Base-by-base conservation (phyloP, 2,329 filamentous ascomycete species). In the Arthroderma sp. region DNA sequence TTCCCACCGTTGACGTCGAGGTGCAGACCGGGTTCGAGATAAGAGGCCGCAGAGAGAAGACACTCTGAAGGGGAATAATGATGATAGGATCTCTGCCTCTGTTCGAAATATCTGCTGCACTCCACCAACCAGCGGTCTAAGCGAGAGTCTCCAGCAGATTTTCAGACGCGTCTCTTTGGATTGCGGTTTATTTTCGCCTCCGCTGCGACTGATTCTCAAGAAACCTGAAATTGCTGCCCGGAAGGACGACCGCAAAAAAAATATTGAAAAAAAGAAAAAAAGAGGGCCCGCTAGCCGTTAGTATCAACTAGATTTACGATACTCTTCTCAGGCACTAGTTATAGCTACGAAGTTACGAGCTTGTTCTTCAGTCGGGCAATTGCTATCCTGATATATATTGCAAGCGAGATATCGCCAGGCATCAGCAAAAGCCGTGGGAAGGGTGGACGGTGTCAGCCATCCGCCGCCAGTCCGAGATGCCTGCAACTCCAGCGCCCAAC, bases 211-310 rank as follows among this genome's bases (percentile, higher is more conserved):
- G 23, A 51, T 31, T 51, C 25, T 51, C 23, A 25, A 15, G 44
- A 31, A 51, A 51, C 28, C 44, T 51, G 44, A 31, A 51, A 51
- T 51, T 51, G 25, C 43, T 25, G 13, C 25, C 25, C 51, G 17
- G 23, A 54, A 54, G 51, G 51, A 39, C 44, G 44, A n/a, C 44
- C 25, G 39, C 6, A 17, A 51, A 51, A 33, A 51, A 53, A 56
- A 38, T 44, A 58, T 44, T 56, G 58, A 56, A 56, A 37, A 35
- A 38, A 25, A 56, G 54, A n/a, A 54, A 38, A 54, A 54, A 54
- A 25, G 17, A 54, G 33, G 33, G 28, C 23, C 44, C 25, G 44
- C 44, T 31, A 51, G 44, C 44, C 44, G 44, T 51, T 51, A 51
- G 44, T 13, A 51, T 44, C 41, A 44, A 44, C 41, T 44, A 44